Percentiles rank a stretch among this genome's conserved stretches.
These are phyloP conservation scores for Neocatenulostroma microsporum DNA, from an alignment of 2,329 filamentous ascomycete species.

Conservation along the genomic window DNA sequence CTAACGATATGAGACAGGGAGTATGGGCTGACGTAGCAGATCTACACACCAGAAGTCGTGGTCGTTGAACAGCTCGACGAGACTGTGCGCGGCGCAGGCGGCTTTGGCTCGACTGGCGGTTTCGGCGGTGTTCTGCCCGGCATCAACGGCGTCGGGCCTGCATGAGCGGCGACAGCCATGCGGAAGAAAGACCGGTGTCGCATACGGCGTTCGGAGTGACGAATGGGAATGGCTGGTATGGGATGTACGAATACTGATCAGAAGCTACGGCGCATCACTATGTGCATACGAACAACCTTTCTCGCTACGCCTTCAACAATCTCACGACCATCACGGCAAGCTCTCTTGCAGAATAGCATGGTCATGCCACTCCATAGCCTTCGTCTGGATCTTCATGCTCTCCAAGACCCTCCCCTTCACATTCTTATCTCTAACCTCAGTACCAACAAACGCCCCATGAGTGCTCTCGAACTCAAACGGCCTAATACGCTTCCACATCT, in stretches of 20 bases:
- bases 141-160: slow-evolving; percentile 16
- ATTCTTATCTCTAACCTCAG: slow-evolving; percentile 50
- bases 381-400: slow-evolving; percentile 68
- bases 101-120: slow-evolving; percentile 79
- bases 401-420: slow-evolving; percentile 61
- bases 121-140: slow-evolving; percentile 29
- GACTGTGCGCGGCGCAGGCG: slow-evolving; percentile 82
- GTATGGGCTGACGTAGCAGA: slow-evolving; percentile 39
- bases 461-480: slow-evolving; percentile 56
- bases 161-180: too few relatives aligned
- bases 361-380: slow-evolving; percentile 22
- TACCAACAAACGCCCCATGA: slow-evolving; percentile 58
- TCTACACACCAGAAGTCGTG: slow-evolving; percentile 85
- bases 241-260: too few relatives aligned
- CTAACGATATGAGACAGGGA: not conserved
- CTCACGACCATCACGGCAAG: too few relatives aligned
- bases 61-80: slow-evolving; percentile 83
- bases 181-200: too few relatives aligned
- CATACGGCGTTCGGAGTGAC: too few relatives aligned
- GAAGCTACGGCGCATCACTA: too few relatives aligned
- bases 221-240: too few relatives aligned
- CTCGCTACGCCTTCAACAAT: too few relatives aligned
- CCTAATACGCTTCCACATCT: slow-evolving; percentile 63
- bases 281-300: too few relatives aligned
- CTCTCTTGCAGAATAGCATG: slow-evolving; percentile 21